Conservation (phyloP, 768 basidiomycete genomes). For the Zangia roseola region DNA sequence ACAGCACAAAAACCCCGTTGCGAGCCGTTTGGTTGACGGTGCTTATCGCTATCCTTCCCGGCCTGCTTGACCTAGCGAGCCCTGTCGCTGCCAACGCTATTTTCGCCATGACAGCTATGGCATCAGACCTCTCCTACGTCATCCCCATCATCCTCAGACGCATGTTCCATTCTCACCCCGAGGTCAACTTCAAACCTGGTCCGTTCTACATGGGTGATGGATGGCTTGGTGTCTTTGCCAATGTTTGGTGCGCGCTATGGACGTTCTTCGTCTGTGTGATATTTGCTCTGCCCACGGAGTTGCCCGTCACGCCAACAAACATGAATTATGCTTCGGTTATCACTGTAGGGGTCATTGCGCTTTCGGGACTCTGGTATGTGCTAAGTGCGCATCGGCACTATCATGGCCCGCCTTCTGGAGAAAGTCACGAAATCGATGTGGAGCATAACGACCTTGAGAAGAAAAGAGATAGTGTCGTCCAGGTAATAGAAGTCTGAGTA, state of each 20-base stretch:
- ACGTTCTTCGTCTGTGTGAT: constrained; percentile 46
- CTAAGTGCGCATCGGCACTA: constrained; percentile 53
- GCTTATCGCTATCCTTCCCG: constrained; percentile 41
- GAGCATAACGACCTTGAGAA: constrained; percentile 7
- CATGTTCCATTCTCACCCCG: constrained; percentile 51
- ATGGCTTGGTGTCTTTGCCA: constrained; percentile 42
- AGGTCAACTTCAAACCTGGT: constrained; percentile 57
- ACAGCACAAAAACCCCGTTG: constrained; percentile 51
- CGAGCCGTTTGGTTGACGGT: constrained; percentile 55
- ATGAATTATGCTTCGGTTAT: constrained; percentile 53
- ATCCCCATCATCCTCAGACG: constrained; percentile 56
- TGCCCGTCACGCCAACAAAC: constrained; percentile 46
- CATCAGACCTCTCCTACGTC: constrained; percentile 53
- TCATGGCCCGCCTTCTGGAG: constrained; percentile 41
- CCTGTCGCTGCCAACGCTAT: constrained; percentile 54
- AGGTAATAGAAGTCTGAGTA: no score
- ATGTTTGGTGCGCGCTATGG: constrained; percentile 46
- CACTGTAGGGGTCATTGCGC: constrained; percentile 18
- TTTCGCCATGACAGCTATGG: constrained; percentile 56
- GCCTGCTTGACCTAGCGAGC: constrained; percentile 50
- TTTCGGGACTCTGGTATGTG: constrained; percentile 50
- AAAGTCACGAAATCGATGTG: neutral
- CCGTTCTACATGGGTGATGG: constrained; percentile 62
- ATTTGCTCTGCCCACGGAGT: constrained; percentile 48
- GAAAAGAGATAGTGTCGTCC: neutral